A percentile compares a stretch with the other conserved stretches of the same genome.
Conservation (phyloP, 148 eudicot genomes). For the Camellia lanceoleosa region DNA sequence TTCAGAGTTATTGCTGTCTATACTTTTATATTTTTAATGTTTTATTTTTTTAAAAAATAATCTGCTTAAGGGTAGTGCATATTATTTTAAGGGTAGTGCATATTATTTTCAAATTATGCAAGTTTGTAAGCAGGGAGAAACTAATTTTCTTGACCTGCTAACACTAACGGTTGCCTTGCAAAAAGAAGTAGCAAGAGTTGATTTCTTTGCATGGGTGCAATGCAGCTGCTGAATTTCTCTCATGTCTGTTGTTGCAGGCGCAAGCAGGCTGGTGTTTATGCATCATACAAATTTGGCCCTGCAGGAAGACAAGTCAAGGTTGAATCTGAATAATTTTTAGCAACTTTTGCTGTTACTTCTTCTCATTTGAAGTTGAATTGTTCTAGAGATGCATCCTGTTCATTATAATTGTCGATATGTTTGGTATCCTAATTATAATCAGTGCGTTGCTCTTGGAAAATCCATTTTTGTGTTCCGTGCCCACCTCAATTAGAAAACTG, state of each 20-base stretch:
- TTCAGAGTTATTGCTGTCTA: background rate
- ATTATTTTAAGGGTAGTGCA: background rate
- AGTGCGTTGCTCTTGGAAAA: background rate
- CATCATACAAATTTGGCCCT: conserved; percentile 69
- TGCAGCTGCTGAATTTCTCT: background rate
- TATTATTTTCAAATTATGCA: background rate
- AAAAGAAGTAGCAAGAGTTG: background rate
- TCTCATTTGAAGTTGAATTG: background rate
- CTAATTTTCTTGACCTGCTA: too few species aligned
- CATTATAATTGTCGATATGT: background rate
- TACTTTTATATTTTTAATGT: background rate
- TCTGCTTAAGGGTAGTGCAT: background rate
- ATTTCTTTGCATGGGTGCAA: background rate
- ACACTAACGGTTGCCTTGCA: background rate
- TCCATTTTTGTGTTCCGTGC: background rate
- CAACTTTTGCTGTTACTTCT: background rate
- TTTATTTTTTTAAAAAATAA: background rate
- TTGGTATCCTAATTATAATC: background rate
- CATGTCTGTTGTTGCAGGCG: conserved; percentile 40
- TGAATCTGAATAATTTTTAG: conserved; percentile 7
- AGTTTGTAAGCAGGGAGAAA: background rate
- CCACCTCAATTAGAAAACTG: background rate
- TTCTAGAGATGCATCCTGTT: background rate
- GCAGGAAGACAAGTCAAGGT: conserved; percentile 56
- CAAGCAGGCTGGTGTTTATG: conserved; percentile 75